Percentiles rank a stretch among this genome's conserved stretches.
Evolutionary conservation across 306 rosid genomes (phyloP).

Genomic region (Begonia fuchsioides): DNA sequence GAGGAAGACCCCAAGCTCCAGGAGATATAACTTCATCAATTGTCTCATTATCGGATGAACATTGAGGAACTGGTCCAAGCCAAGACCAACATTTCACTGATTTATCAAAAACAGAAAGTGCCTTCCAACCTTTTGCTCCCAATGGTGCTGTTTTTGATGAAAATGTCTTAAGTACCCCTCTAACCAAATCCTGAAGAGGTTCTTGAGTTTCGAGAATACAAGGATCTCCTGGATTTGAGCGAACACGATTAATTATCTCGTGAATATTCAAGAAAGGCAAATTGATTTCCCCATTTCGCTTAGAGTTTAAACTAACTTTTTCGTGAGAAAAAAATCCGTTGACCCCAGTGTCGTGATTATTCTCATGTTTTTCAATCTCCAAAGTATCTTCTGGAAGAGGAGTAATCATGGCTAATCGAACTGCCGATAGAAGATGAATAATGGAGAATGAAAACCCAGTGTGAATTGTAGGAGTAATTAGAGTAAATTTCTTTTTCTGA

Average conservation of each 20-base stretch:
- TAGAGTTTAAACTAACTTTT: slow-evolving; percentile 21
- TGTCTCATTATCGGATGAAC: slow-evolving; percentile 44
- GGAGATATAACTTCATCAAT: slow-evolving; percentile 73
- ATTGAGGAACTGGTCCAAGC: slow-evolving; percentile 62
- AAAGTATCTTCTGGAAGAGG: slow-evolving; percentile 49
- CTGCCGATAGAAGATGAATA: slow-evolving; percentile 91
- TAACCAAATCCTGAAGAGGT: slow-evolving; percentile 92
- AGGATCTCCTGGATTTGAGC: slow-evolving; percentile 91
- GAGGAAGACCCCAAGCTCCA: slow-evolving; percentile 91
- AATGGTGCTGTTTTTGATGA: slow-evolving; percentile 95
- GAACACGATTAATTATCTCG: slow-evolving; percentile 75
- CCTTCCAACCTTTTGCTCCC: slow-evolving; percentile 97
- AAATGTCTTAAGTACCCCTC: slow-evolving; percentile 92
- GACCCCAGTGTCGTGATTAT: slow-evolving; percentile 24
- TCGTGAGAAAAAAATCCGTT: slow-evolving; percentile 28
- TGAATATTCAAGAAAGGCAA: slow-evolving; percentile 56
- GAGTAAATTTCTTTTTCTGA: slow-evolving; percentile 62
- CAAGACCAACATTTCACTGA: slow-evolving; percentile 79
- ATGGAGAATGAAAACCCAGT: slow-evolving; percentile 90
- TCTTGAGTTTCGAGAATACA: slow-evolving; percentile 94
- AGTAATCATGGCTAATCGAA: slow-evolving; percentile 76
- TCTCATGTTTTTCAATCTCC: slow-evolving; percentile 32
- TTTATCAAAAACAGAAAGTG: slow-evolving; percentile 59
- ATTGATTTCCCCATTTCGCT: slow-evolving; percentile 33
- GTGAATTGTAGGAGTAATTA: slow-evolving; percentile 87